Evolutionary conservation across 768 basidiomycete genomes (phyloP).

Genomic region (Kwoniella sp.): DNA sequence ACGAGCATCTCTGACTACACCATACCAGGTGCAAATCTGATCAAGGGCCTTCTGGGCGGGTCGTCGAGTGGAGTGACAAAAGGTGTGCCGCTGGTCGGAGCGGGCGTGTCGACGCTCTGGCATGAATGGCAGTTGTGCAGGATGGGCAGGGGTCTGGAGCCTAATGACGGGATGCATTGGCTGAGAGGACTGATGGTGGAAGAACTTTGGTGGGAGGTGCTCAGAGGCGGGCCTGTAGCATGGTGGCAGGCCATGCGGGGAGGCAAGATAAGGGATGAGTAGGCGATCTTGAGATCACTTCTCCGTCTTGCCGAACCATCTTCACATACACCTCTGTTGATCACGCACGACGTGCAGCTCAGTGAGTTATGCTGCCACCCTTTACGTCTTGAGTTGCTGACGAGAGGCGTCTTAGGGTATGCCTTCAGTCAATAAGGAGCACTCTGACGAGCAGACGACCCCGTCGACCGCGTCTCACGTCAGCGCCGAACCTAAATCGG

Average conservation of each 20-base stretch:
- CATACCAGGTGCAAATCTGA: constrained; percentile 24
- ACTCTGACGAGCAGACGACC: too few species aligned
- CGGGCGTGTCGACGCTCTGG: constrained; percentile 41
- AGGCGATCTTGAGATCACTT: too few species aligned
- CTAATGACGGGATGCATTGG: constrained; percentile 38
- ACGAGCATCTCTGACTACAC: constrained; percentile 26
- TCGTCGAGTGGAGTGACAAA: neutral
- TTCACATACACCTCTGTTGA: too few species aligned
- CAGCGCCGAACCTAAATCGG: too few species aligned
- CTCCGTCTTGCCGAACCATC: too few species aligned
- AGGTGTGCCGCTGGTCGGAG: constrained; percentile 36
- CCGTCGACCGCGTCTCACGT: too few species aligned
- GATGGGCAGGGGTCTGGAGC: constrained; percentile 31
- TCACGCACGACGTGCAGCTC: too few species aligned
- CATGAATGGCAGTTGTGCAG: constrained; percentile 44
- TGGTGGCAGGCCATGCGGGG: constrained; percentile 5
- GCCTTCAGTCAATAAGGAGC: too few species aligned
- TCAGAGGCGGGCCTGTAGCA: constrained; percentile 15
- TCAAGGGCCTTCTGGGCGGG: constrained; percentile 18
- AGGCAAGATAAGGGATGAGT: neutral
- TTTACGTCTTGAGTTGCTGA: too few species aligned
- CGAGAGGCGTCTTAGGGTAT: too few species aligned
- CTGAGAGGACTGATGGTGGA: constrained; percentile 23
- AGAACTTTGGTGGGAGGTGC: constrained; percentile 25
- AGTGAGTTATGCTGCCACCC: too few species aligned